Evolutionary conservation across 352 stramenopile species (phyloP), one percentile per base, ranked within the genome.

Genomic region (Pythium plurisporium): DNA sequence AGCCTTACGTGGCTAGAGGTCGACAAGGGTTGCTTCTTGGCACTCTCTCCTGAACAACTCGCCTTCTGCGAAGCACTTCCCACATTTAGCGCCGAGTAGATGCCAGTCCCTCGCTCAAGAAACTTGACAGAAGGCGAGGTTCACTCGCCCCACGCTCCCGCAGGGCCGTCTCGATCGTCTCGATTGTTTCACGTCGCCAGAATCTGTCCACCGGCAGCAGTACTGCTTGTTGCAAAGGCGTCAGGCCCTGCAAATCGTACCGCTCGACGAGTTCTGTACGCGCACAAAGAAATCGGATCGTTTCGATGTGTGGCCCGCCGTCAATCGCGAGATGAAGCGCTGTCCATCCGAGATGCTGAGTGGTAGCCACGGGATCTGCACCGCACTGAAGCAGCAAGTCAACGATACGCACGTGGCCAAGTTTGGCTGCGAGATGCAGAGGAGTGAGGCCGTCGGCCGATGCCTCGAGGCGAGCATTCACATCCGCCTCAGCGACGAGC

Each of bases 21-120:
- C 19, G 76, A 87, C 44, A 84, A 81, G 53, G 43, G 42, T 9
- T 82, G 72, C 40, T 81, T 87, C 50, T 59, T 87, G 30, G 72
- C 47, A 4, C 43, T 87, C 25, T 33, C 67, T 8, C 60, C 69
- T 1, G 46, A 64, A 7, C 44, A 72, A 23, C 65, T 79, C 7
- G 48, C 27, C 0, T 87, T 76, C 44, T 87, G 76, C 34, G 64
- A 77, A 46, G n/a, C 2, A 3, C 23, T 81, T 0, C 2, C 37
- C 0, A 55, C 56, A 14, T 82, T 82, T 34, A 71, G 59, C 48
- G 65, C 68, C n/a, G 69, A 82, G n/a, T 81, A 67, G 49, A 29
- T 2, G 31, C 12, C 12, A 29, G 9, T 8, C 5, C 29, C 22
- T 56, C 26, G 31, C 26, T 38, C 2, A 60, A 15, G 31, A 60